phyloP scores from a whole-genome alignment of 176 grass and related monocot species.

The Bonia amplexicaulis region DNA sequence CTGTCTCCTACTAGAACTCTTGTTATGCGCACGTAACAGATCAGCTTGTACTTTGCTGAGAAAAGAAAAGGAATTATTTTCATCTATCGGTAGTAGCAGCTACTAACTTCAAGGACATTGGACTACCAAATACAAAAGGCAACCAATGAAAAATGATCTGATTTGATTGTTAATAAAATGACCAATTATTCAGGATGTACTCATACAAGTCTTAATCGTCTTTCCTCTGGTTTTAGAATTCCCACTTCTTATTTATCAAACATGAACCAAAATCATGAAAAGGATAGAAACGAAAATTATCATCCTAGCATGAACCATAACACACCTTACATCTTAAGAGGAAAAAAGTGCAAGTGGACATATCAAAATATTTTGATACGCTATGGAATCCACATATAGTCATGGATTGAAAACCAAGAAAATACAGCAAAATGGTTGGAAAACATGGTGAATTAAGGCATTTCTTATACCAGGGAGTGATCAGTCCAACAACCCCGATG shows the following conservation, averaged over 20 bases:
- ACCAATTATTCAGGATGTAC: background rate
- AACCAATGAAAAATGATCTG: background rate
- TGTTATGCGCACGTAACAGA: too few species aligned
- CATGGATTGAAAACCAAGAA: background rate
- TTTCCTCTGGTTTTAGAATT: background rate
- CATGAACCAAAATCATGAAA: background rate
- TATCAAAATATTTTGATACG: background rate
- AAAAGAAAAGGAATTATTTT: background rate
- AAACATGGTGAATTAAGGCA: conserved; percentile 9
- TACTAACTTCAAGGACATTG: conserved; percentile 3
- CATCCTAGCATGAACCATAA: too few species aligned
- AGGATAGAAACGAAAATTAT: too few species aligned
- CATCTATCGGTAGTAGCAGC: background rate
- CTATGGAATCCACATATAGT: background rate
- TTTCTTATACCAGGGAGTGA: conserved; percentile 87
- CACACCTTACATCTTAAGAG: background rate
- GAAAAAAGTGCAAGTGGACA: too few species aligned
- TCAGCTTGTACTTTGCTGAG: background rate
- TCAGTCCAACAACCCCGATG: conserved; percentile 90
- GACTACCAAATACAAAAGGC: background rate
- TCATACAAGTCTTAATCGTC: background rate
- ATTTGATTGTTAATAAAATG: background rate
- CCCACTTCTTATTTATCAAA: conserved; percentile 12
- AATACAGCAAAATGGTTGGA: background rate
- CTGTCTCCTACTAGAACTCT: too few species aligned